phyloP scores from a whole-genome alignment of 208 protist species.

The Trypanosoma mega region DNA sequence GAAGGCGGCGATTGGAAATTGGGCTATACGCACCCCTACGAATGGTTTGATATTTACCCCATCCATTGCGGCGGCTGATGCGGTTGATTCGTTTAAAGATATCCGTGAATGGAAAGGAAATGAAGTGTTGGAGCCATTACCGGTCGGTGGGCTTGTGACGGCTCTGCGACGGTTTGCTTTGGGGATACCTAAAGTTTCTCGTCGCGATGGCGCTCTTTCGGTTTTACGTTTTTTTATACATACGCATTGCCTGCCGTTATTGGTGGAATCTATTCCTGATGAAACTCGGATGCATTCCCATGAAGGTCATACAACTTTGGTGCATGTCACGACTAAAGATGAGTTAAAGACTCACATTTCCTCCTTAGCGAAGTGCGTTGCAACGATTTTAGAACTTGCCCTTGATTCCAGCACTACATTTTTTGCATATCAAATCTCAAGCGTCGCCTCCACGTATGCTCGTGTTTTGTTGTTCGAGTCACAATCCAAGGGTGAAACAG shows the following conservation, averaged over 20 bases:
- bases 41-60: not conserved
- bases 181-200: not conserved
- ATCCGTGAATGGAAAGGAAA: too few species aligned
- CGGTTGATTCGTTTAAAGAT: too few species aligned
- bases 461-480: slow-evolving; percentile 14
- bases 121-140: too few species aligned
- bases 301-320: too few species aligned
- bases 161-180: not conserved
- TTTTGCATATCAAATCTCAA: slow-evolving; percentile 22
- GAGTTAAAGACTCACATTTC: not conserved
- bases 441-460: slow-evolving; percentile 26
- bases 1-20: slow-evolving; percentile 19
- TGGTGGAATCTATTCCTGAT: too few species aligned
- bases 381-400: not conserved
- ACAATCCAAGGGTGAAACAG: not conserved
- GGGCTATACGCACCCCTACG: not conserved
- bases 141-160: not conserved
- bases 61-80: slow-evolving; percentile 8
- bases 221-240: slow-evolving; percentile 31
- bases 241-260: slow-evolving; percentile 24
- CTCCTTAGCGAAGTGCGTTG: slow-evolving; percentile 19
- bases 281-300: too few species aligned
- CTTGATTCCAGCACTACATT: slow-evolving; percentile 7
- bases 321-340: not conserved
- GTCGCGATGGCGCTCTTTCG: slow-evolving; percentile 9